Base-by-base conservation (phyloP, 139 green algal species). In the Bryopsis sp. region DNA sequence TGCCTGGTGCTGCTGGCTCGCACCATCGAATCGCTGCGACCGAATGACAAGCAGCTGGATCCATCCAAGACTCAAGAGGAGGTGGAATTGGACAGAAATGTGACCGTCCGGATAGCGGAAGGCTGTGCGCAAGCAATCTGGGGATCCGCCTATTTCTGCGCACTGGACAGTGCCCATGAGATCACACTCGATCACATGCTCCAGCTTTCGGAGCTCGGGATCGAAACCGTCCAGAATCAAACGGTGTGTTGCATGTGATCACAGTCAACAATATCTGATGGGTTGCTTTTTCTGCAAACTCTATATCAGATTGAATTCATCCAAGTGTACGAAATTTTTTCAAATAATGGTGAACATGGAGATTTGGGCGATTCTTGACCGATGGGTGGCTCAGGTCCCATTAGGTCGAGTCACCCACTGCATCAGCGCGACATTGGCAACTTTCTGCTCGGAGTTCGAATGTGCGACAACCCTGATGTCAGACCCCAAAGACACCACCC, bases 101-200 rank as follows among this genome's bases (percentile, higher is more conserved):
- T 81, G 8, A 78, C 79, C 2, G 79, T 91, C 43, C 71, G 68
- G 26, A 65, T 92, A 72, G 79, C 81, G 32, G 83, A 92, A 67
- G 83, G 81, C 11, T 74, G 71, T 31, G 72, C 70, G 11, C 76
- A 88, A 65, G 83, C 80, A n/a, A 80, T 92, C 78, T 92, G 85
- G 85, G 85, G 85, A 38, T 70, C 70, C 29, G 75, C 82, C 2
- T 82, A 88, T 70, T 82, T 85, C 66, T 88, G 82, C 76, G 72
- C 67, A 2, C 8, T 83, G 48, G 68, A 70, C 1, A 59, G 75
- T 32, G 54, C 62, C 15, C 34, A 67, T 38, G 32, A 76, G 28
- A 67, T 76, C 1, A 73, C 71, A 58, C 47, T 72, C 50, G 71
- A 63, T 34, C 36, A 15, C 3, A 3, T 62, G 3, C 43, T 28